Base-by-base conservation (phyloP, 2,329 filamentous ascomycete genomes). In the Fusarium sp. region DNA sequence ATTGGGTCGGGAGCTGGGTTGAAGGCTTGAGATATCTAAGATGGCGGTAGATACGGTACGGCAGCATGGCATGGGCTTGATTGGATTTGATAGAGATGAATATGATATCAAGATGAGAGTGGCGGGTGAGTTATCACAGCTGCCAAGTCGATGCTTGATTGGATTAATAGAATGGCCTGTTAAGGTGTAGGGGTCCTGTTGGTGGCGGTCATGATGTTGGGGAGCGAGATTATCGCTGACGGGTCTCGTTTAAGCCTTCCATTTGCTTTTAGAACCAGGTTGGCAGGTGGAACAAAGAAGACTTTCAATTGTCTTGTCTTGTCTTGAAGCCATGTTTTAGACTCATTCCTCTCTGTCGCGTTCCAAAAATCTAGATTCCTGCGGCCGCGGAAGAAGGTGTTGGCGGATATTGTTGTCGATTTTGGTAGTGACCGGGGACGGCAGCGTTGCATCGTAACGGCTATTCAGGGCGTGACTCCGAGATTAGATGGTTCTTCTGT, bases 391-490 rank as follows among this genome's bases (percentile, higher is more conserved):
- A 32, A n/a, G 7, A 10, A 22, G 20, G 15, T 38, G 54, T 38
- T 25, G 20, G 9, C 32, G 20, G 54, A 25, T 12, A 32, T 57
- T 37, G 17, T 30, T 25, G 33, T 37, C 15, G 22, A 62, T 38
- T 40, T 40, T n/a, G 54, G 14, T 38, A 9, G 25, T 17, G 33
- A 37, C 61, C 35, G 20, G 67, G 69, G 25, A 62, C 38, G 50
- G 37, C 40, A 74, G 35, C 33, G 72, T 74, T 56, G 56, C 61
- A 72, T 66, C 15, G 47, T 20, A 66, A 59, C 33, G 37, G 66
- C 65, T n/a, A 27, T 74, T 74, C 47, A 58, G 69, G 72, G 47
- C 27, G 71, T 57, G 72, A 54, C 62, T 35, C 72, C 71, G 71
- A 74, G 54, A 74, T 74, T 74, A 61, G 68, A 72, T 69, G 38